phyloP scores from a whole-genome alignment of 441 rosid species.

The Arabidopsis hybrid region DNA sequence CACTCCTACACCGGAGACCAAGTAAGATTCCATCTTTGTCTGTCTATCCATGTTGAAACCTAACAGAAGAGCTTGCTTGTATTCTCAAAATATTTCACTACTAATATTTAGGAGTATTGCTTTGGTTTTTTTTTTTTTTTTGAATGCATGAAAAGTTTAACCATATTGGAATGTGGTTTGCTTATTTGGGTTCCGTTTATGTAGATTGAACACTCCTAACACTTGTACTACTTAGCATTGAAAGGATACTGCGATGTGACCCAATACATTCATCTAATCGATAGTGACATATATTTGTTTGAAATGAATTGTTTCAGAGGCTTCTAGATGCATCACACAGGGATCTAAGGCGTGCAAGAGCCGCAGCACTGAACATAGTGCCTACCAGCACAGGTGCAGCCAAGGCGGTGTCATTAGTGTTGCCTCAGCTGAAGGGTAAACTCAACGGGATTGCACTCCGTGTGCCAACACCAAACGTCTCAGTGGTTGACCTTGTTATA shows the following conservation, averaged over 20 bases:
- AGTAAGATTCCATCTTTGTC: conserved; percentile 49
- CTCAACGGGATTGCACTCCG: conserved; percentile 97
- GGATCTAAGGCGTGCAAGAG: conserved; percentile 97
- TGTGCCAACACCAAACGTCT: conserved; percentile 98
- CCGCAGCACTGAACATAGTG: conserved; percentile 95
- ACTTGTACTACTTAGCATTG: not conserved
- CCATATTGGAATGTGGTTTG: not conserved
- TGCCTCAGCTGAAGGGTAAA: conserved; percentile 96
- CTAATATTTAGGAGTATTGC: not conserved
- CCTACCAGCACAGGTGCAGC: conserved; percentile 99
- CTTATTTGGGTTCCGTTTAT: conserved; percentile 4
- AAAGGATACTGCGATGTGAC: not conserved
- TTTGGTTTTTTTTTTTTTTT: not conserved
- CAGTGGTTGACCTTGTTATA: conserved; percentile 91
- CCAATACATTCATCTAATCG: not conserved
- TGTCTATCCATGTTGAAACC: not conserved
- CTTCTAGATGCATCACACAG: conserved; percentile 97
- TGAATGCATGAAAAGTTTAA: not conserved
- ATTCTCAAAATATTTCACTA: not conserved
- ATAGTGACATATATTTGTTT: conserved; percentile 4
- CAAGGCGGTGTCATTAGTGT: conserved; percentile 92
- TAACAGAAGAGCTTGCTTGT: not conserved
- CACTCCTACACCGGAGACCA: conserved; percentile 99
- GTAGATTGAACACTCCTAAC: not conserved
- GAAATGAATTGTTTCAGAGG: conserved; percentile 58